phyloP scores from a whole-genome alignment of 2,329 filamentous ascomycete genomes.

The Harringtonia aguacate region DNA sequence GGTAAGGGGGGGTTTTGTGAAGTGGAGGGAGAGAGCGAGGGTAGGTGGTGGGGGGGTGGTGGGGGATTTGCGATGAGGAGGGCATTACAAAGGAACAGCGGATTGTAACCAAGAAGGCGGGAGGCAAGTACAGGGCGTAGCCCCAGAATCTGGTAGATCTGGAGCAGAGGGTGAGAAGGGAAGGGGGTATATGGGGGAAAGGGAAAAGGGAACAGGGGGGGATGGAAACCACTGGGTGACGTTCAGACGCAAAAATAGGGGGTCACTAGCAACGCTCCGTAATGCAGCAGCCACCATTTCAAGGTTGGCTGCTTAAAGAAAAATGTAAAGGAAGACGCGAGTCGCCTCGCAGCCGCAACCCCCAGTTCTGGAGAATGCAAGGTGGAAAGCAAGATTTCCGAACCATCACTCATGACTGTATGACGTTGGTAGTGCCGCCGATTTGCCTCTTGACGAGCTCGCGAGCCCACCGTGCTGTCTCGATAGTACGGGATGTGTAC shows the following conservation, averaged over 20 bases:
- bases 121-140: neutral
- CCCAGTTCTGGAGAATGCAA: neutral
- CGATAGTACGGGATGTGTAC: constrained; percentile 72
- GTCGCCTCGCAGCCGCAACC: neutral
- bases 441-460: constrained; percentile 94
- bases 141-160: neutral
- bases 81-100: too few species aligned
- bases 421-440: constrained; percentile 39
- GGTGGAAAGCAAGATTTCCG: neutral
- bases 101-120: too few species aligned
- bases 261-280: too few species aligned
- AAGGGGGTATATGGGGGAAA: neutral
- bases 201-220: too few species aligned
- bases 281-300: too few species aligned
- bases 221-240: too few species aligned
- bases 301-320: too few species aligned
- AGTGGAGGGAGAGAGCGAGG: neutral
- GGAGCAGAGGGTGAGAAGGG: neutral
- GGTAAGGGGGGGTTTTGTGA: too few species aligned
- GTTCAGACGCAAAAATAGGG: too few species aligned
- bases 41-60: neutral
- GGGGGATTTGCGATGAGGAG: neutral
- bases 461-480: constrained; percentile 93
- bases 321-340: too few species aligned
- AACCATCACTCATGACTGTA: constrained; percentile 32